Percentiles rank a stretch among this genome's conserved stretches.
Evolutionary conservation across 495 filamentous ascomycete genomes (phyloP).

Genomic region (Friedmanniomyces simplex): DNA sequence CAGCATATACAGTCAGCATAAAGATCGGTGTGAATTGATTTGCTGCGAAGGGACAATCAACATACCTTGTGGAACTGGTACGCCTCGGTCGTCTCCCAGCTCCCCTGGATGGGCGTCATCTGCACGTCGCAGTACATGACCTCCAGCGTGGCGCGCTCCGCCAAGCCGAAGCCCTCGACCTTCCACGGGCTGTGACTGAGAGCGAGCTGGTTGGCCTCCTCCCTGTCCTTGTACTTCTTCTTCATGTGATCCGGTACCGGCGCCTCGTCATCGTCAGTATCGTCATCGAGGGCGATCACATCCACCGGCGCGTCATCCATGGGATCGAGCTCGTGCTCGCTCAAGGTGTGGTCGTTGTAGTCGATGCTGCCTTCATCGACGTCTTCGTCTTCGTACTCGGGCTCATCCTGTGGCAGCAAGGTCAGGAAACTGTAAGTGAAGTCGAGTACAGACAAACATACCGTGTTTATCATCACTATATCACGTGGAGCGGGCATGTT

Average conservation of each 20-base stretch:
- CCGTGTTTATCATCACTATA: neutral
- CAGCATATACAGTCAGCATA: neutral
- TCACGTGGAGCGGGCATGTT: neutral
- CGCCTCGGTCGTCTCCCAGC: conserved; percentile 10
- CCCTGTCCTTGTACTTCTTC: neutral
- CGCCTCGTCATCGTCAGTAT: conserved; percentile 2
- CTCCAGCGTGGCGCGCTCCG: conserved; percentile 2
- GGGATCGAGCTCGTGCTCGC: neutral
- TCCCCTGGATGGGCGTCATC: neutral
- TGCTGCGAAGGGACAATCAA: neutral
- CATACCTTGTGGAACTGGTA: conserved; percentile 10
- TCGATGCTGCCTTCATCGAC: conserved; percentile 8
- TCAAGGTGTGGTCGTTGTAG: neutral
- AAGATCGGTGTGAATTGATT: neutral
- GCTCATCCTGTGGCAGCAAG: neutral
- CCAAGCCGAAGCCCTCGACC: neutral
- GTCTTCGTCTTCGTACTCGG: neutral
- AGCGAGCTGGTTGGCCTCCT: neutral
- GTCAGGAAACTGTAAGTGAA: neutral
- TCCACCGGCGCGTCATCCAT: neutral
- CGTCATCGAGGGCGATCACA: conserved; percentile 2
- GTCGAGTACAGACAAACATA: neutral
- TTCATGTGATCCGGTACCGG: neutral
- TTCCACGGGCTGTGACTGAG: neutral
- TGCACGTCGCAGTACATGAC: neutral